Evolutionary conservation across 345 rosid species (phyloP).

Genomic region (Citrus cavaleriei): DNA sequence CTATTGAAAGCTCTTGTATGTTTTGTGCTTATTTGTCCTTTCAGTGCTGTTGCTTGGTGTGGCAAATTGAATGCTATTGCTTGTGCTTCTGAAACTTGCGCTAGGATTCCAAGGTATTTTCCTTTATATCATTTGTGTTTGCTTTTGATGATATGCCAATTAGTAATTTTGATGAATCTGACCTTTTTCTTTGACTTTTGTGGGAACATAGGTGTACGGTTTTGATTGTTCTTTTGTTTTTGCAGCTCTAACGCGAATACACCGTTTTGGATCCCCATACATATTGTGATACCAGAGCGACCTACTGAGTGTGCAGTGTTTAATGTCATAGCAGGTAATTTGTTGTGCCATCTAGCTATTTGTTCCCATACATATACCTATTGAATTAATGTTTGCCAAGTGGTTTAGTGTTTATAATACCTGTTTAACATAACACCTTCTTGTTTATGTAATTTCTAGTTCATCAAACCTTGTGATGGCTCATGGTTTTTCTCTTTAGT

Average conservation of each 20-base stretch:
- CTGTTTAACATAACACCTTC: neutral
- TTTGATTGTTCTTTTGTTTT: slow-evolving; percentile 4
- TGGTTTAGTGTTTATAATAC: neutral
- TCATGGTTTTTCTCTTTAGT: neutral
- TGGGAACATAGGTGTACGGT: neutral
- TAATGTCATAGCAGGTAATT: slow-evolving; percentile 89
- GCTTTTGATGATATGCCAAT: neutral
- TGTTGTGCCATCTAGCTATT: neutral
- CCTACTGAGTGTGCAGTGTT: slow-evolving; percentile 93
- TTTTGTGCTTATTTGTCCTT: neutral
- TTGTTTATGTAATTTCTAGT: neutral
- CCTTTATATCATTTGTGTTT: neutral
- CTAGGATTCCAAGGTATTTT: slow-evolving; percentile 85
- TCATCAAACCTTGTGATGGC: neutral
- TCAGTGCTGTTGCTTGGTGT: slow-evolving; percentile 99
- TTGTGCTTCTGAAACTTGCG: slow-evolving; percentile 98
- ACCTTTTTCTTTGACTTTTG: neutral
- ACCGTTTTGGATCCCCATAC: slow-evolving; percentile 99
- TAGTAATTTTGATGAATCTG: neutral
- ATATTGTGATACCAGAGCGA: slow-evolving; percentile 90
- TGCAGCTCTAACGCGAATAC: slow-evolving; percentile 83
- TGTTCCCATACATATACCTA: neutral
- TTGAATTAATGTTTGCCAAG: neutral
- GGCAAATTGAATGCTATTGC: slow-evolving; percentile 99
- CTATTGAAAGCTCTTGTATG: no score